Evolutionary conservation across 1,284 basidiomycete species (phyloP), one percentile per base, ranked within the genome.

Genomic region (Agroathelia rolfsii): DNA sequence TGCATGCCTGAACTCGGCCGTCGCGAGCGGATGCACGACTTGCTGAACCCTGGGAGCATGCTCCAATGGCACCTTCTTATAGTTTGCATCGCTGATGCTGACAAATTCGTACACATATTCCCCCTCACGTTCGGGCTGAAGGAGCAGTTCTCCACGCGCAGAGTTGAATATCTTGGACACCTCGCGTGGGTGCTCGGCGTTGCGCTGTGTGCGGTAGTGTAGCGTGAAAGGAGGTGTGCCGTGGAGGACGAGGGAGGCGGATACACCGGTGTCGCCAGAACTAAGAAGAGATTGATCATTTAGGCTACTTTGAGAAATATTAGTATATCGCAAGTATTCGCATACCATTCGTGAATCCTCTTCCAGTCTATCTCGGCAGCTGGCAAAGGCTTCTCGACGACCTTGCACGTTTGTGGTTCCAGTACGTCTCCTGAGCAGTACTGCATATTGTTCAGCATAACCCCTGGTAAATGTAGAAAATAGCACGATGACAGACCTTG

Each of bases 241-340:
- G 25, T 82, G 85, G 27, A 97, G 68, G 30, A 92, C 74, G 28
- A 96, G 76, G 9, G 81, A 76, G 4, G 87, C 88, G 16, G 82
- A 82, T 31, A 94, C 83, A 6, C 94, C 94, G 16, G 87, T 92
- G 44, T 96, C 90, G 9, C 92, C 89, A 22, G 89, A 90, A 52
- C 92, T 96, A 40, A 22, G 15, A 25, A 26, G 33, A 23, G 41
- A 26, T 37, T n/a, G n/a, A n/a, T n/a, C n/a, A n/a, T n/a, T n/a
- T n/a, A n/a, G n/a, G n/a, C n/a, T n/a, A n/a, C n/a, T 10, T 14
- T 22, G 20, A 24, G 22, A 12, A 7, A 23, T n/a, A 6, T 25
- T 11, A n/a, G 16, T 14, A 24, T 3, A n/a, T 6, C 15, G 12
- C 7, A 16, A 6, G 14, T 12, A 31, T n/a, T 12, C 12, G 49